phyloP scores from a whole-genome alignment of 768 basidiomycete genomes.

The Leccinum boreale region DNA sequence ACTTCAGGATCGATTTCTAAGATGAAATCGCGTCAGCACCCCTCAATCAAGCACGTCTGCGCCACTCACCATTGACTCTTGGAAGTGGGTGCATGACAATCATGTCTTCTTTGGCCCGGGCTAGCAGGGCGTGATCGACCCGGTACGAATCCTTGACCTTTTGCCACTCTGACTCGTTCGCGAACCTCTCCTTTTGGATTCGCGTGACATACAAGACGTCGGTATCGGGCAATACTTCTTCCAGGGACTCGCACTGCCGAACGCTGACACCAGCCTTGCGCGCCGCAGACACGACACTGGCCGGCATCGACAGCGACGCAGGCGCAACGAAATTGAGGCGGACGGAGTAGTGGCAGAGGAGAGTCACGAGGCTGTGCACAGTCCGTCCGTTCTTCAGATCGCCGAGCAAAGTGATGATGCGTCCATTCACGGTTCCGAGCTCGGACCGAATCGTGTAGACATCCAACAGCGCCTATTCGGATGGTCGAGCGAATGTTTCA shows the following conservation, averaged over 20 bases:
- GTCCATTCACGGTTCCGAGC: constrained; percentile 95
- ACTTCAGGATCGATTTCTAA: constrained; percentile 98
- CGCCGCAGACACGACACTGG: constrained; percentile 76
- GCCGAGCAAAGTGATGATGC: constrained; percentile 87
- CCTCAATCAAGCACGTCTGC: neutral
- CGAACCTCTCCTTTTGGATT: constrained; percentile 93
- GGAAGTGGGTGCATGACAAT: constrained; percentile 99
- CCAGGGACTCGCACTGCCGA: constrained; percentile 79
- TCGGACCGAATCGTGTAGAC: constrained; percentile 97
- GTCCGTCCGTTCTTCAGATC: constrained; percentile 98
- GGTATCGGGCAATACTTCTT: constrained; percentile 87
- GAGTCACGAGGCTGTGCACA: constrained; percentile 91
- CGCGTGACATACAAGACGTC: constrained; percentile 97
- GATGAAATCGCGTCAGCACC: constrained; percentile 8
- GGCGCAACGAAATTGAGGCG: constrained; percentile 96
- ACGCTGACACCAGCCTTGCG: constrained; percentile 80
- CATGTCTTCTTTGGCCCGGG: constrained; percentile 93
- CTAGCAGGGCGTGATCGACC: constrained; percentile 90
- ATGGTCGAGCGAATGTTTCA: constrained; percentile 1
- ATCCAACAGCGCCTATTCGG: constrained; percentile 68
- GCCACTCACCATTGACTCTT: constrained; percentile 70
- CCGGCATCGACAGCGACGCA: constrained; percentile 82
- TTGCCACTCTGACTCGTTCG: constrained; percentile 77
- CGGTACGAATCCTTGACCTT: constrained; percentile 90
- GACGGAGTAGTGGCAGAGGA: constrained; percentile 89